phyloP scores from a whole-genome alignment of 23 red algal genomes.

The Gracilaria caudata region DNA sequence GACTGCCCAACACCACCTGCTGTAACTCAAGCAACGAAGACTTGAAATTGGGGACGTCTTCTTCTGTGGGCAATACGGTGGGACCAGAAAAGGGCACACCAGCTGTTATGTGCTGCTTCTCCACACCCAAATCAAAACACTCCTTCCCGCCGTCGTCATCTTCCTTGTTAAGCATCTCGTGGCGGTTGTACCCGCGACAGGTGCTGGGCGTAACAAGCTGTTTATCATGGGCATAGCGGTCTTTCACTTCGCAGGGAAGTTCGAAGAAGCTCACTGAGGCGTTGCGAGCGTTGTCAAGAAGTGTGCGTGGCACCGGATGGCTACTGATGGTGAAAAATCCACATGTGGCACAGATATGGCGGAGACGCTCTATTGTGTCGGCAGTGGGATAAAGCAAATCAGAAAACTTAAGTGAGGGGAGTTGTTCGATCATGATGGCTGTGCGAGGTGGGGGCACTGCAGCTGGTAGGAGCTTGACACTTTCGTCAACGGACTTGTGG shows the following conservation, averaged over 20 bases:
- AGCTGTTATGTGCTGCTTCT: background rate
- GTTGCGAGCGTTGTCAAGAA: background rate
- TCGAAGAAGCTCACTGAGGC: background rate
- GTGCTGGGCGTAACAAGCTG: background rate
- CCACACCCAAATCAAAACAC: conserved; percentile 19
- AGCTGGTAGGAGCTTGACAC: no score
- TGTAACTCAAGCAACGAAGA: conserved; percentile 28
- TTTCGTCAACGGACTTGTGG: no score
- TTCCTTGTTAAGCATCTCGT: conserved; percentile 19
- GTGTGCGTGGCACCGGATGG: background rate
- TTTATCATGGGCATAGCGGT: background rate
- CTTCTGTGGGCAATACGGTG: conserved; percentile 14
- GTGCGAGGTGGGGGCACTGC: no score
- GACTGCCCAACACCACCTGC: conserved; percentile 1
- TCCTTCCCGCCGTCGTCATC: background rate
- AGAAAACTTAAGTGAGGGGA: no score
- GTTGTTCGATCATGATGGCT: no score
- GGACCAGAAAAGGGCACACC: conserved; percentile 19
- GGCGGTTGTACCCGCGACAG: conserved; percentile 10
- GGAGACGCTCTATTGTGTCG: background rate
- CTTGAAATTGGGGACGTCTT: conserved; percentile 9
- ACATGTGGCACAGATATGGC: background rate
- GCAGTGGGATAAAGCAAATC: no score
- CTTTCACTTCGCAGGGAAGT: background rate
- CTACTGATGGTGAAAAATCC: conserved; percentile 12